These are phyloP conservation scores for Ceriops decandra DNA, from an alignment of 345 rosid genomes.

Conservation along the genomic window DNA sequence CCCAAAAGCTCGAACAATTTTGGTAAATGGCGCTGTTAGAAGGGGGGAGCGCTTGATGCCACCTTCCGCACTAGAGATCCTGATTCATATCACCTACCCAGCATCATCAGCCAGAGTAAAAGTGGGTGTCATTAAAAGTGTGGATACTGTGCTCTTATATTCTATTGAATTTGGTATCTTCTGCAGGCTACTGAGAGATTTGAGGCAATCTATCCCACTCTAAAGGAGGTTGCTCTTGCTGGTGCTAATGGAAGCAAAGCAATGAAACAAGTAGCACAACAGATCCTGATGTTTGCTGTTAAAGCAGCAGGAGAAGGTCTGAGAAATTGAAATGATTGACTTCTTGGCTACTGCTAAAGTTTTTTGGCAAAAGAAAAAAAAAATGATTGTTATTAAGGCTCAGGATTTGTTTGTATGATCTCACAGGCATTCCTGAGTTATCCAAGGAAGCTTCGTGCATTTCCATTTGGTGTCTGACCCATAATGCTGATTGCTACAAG, in stretches of 20 bases:
- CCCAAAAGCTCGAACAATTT: slow-evolving; percentile 58
- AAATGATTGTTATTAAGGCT: slow-evolving; percentile 5
- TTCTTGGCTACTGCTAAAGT: background rate
- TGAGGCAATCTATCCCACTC: slow-evolving; percentile 51
- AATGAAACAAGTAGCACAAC: slow-evolving; percentile 67
- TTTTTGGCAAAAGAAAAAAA: too few species aligned
- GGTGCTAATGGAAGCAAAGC: slow-evolving; percentile 69
- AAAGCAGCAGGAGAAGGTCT: slow-evolving; percentile 65
- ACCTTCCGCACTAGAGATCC: slow-evolving; percentile 57
- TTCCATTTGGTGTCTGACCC: slow-evolving; percentile 54
- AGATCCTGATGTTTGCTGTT: slow-evolving; percentile 49
- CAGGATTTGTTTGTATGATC: slow-evolving; percentile 3
- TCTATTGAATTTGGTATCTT: slow-evolving; percentile 11
- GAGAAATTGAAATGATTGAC: slow-evolving; percentile 4
- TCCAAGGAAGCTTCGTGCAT: slow-evolving; percentile 66
- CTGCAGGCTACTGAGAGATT: slow-evolving; percentile 79
- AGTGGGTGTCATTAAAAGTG: slow-evolving; percentile 27
- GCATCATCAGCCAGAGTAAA: slow-evolving; percentile 58
- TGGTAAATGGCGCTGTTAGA: slow-evolving; percentile 64
- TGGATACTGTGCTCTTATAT: slow-evolving; percentile 8
- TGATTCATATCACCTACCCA: slow-evolving; percentile 62
- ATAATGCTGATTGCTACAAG: slow-evolving; percentile 66
- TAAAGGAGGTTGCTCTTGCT: slow-evolving; percentile 70
- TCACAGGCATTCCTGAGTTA: slow-evolving; percentile 50
- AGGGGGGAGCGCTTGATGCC: slow-evolving; percentile 69